Conservation (phyloP, 768 basidiomycete species). For the Ramaria sp. region DNA sequence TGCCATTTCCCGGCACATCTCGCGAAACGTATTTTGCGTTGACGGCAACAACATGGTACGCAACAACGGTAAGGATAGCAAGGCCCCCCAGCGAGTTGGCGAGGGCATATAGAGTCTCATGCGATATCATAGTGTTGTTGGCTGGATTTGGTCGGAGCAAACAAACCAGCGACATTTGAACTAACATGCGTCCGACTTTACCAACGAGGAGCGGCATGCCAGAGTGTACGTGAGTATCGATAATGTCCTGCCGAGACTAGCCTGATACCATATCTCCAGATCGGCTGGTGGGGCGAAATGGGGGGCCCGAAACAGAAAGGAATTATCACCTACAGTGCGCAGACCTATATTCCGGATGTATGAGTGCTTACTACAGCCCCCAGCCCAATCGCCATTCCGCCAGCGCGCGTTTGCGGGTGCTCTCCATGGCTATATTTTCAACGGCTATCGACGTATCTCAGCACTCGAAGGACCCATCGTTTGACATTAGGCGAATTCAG, state of each 20-base stretch:
- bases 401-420: constrained; percentile 63
- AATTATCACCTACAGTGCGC: constrained; percentile 71
- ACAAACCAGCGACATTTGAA: constrained; percentile 8
- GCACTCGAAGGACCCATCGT: no score
- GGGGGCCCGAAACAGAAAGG: constrained; percentile 64
- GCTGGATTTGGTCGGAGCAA: constrained; percentile 23
- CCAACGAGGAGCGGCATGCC: constrained; percentile 68
- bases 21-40: constrained; percentile 43
- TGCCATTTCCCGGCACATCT: background rate
- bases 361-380: background rate
- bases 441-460: constrained; percentile 71
- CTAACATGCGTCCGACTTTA: constrained; percentile 54
- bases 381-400: constrained; percentile 79
- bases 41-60: constrained; percentile 85
- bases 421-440: constrained; percentile 71
- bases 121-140: constrained; percentile 53
- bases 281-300: constrained; percentile 85
- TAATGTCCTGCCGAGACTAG: background rate
- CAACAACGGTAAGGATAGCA: constrained; percentile 81
- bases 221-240: constrained; percentile 63
- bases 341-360: no score
- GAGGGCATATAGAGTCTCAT: constrained; percentile 69
- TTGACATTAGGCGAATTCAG: no score
- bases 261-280: constrained; percentile 30
- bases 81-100: constrained; percentile 76